Conservation (phyloP, 305 asterid genomes). For the Solanum hybrid region DNA sequence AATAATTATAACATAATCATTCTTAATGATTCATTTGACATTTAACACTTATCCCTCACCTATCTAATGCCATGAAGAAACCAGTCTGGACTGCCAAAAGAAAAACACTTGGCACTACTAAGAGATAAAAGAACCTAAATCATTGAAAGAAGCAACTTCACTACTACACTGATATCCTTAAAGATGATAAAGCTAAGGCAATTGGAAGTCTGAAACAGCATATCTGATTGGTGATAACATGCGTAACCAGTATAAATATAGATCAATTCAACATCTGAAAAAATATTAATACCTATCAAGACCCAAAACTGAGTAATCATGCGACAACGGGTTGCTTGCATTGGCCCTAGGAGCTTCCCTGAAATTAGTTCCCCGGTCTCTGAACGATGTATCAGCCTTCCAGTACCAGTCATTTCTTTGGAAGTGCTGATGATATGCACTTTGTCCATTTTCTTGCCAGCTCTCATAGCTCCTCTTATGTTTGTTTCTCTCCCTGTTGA, state of each 20-base stretch:
- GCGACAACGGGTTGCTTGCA: slow-evolving; percentile 46
- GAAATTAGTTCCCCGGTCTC: slow-evolving; percentile 38
- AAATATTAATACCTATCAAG: slow-evolving; percentile 58
- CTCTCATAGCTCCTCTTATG: slow-evolving; percentile 63
- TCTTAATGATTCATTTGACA: neutral
- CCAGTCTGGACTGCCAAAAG: neutral
- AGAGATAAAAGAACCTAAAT: neutral
- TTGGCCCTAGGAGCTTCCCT: slow-evolving; percentile 45
- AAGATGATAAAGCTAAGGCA: neutral
- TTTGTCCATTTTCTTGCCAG: slow-evolving; percentile 65
- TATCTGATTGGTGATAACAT: neutral
- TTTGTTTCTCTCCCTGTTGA: slow-evolving; percentile 78
- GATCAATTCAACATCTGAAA: neutral
- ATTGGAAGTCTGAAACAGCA: neutral
- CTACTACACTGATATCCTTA: neutral
- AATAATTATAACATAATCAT: neutral
- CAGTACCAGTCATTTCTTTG: slow-evolving; percentile 98
- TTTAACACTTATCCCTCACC: neutral
- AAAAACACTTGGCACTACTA: neutral
- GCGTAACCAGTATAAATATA: neutral
- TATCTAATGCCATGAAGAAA: neutral
- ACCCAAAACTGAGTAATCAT: slow-evolving; percentile 85
- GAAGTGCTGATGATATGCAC: slow-evolving; percentile 63
- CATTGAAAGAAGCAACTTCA: neutral
- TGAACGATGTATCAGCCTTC: slow-evolving; percentile 57